Base-by-base conservation (phyloP, 805 yeast genomes). In the Saturnispora gosingensis region DNA sequence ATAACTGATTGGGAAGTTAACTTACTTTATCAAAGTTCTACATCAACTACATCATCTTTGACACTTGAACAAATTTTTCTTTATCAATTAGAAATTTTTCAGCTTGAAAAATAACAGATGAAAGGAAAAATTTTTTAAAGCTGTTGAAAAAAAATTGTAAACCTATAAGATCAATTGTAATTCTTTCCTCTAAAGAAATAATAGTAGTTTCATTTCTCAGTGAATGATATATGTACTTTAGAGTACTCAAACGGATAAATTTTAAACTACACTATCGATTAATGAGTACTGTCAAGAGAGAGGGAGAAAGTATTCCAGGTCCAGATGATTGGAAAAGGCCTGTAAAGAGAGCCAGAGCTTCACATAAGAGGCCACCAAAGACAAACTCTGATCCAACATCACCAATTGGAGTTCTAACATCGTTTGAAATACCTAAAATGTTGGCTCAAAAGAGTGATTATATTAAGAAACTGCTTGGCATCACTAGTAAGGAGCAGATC, bases 321-420 rank as follows among this genome's bases (percentile, higher is more conserved):
- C 44, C 44, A 40, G 44, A 40, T 40, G 30, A 40, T 40, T 40
- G 44, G 44, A 40, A 40, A 40, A 40, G 44, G 22, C 52, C 53
- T 16, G 51, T 40, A 3, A 54, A 54, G 43, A 53, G 56, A 35
- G 53, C 52, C 51, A 77, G 80, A 62, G 79, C 78, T 60, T 84
- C 82, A 60, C 80, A 77, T 63, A 70, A 76, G 32, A 83, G 83
- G 58, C 77, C 75, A 8, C 56, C 58, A 20, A 43, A 52, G 22
- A 35, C 50, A 4, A 43, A 48, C 22, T 42, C 25, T 40, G 97
- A 89, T 54, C 76, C 84, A 32, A 86, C 95, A 0, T 77, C 93
- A 1, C 88, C 95, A 7, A 68, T 81, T 38, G 97, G 97, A 7
- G 85, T 88, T 6, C 72, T 91, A 43, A 47, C 64, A 34, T 78